A percentile compares a stretch with the other conserved stretches of the same genome.
phyloP scores from a whole-genome alignment of 768 basidiomycete genomes.

The Leccinum subtestaceum region DNA sequence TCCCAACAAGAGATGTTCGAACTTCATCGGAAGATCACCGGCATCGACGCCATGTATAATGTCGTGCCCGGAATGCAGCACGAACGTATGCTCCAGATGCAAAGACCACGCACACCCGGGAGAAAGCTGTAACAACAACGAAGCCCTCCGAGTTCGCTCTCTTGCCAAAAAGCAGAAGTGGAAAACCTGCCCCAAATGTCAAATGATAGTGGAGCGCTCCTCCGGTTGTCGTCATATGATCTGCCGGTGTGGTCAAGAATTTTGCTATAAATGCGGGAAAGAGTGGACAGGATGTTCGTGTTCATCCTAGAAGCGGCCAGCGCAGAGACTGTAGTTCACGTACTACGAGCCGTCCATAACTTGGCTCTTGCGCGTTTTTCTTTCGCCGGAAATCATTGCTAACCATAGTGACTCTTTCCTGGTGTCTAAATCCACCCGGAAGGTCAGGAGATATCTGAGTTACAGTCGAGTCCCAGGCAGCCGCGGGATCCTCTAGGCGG shows the following conservation, averaged over 20 bases:
- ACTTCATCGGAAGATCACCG: constrained; percentile 45
- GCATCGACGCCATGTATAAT: constrained; percentile 23
- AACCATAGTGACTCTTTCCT: too few relatives aligned
- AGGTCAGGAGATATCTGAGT: background rate
- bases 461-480: background rate
- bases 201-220: constrained; percentile 50
- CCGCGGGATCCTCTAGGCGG: background rate
- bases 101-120: constrained; percentile 43
- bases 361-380: background rate
- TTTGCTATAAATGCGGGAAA: constrained; percentile 25
- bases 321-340: background rate
- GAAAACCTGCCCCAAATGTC: constrained; percentile 63
- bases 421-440: background rate
- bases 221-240: constrained; percentile 58
- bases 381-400: background rate
- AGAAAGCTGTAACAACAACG: constrained; percentile 42
- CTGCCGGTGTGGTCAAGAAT: constrained; percentile 42
- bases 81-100: constrained; percentile 46
- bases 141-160: constrained; percentile 38
- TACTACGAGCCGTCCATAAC: background rate
- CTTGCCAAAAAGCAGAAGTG: constrained; percentile 49
- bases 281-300: constrained; percentile 11
- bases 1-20: constrained; percentile 44
- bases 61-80: constrained; percentile 41
- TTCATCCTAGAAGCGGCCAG: background rate